Evolutionary conservation across 1,139 yeast species (phyloP).

Genomic region (Pichia sp.): DNA sequence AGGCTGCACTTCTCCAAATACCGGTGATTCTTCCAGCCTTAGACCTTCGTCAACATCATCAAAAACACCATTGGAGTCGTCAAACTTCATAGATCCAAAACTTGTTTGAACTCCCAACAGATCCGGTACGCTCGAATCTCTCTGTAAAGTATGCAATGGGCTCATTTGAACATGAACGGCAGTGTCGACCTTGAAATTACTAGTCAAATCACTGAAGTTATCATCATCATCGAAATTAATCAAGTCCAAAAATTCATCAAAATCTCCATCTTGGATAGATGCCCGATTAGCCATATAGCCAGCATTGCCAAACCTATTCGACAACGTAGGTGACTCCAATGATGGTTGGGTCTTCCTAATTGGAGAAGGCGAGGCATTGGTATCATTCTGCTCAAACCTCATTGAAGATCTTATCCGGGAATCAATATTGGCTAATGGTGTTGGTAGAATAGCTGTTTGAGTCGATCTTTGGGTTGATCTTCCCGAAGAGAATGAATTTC

Average conservation of each 20-base stretch:
- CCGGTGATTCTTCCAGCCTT: too few species aligned
- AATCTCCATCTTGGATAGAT: constrained; percentile 29
- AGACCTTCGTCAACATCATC: background rate
- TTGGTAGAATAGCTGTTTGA: background rate
- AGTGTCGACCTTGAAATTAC: constrained; percentile 21
- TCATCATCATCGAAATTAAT: constrained; percentile 50
- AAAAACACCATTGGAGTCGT: constrained; percentile 7
- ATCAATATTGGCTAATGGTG: background rate
- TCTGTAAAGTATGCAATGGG: constrained; percentile 8
- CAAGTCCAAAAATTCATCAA: constrained; percentile 57
- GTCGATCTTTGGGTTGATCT: too few species aligned
- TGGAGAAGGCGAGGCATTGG: background rate
- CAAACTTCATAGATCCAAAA: constrained; percentile 8
- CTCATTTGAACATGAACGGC: constrained; percentile 11
- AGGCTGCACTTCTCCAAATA: too few species aligned
- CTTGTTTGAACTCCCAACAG: constrained; percentile 14
- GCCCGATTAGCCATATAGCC: too few species aligned
- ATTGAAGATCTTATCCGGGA: constrained; percentile 3
- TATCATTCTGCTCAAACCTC: constrained; percentile 1
- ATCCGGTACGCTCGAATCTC: constrained; percentile 12
- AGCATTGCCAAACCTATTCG: too few species aligned
- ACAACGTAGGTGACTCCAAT: too few species aligned
- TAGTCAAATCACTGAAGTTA: constrained; percentile 15
- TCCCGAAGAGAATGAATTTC: background rate
- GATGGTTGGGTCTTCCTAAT: too few species aligned